Evolutionary conservation across 495 filamentous ascomycete genomes (phyloP).

Genomic region (Aspergillus coremiiformis): DNA sequence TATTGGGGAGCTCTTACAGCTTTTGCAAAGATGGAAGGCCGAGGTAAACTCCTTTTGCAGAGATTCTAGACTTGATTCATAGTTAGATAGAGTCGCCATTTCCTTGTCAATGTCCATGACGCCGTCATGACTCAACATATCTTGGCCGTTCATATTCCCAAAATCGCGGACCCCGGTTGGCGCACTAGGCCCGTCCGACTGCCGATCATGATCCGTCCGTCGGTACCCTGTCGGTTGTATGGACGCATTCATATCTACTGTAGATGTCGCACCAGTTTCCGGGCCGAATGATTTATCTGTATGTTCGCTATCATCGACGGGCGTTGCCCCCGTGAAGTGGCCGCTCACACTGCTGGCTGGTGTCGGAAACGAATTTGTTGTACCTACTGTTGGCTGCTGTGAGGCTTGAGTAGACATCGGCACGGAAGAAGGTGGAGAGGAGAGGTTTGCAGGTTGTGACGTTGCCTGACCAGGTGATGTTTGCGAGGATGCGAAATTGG

Average conservation of each 20-base stretch:
- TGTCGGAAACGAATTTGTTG: conserved; percentile 40
- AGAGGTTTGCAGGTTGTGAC: conserved; percentile 32
- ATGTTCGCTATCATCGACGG: conserved; percentile 28
- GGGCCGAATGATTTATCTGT: conserved; percentile 24
- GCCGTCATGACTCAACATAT: conserved; percentile 16
- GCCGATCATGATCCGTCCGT: conserved; percentile 35
- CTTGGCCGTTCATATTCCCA: conserved; percentile 12
- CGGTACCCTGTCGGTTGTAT: conserved; percentile 26
- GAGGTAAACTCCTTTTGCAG: conserved; percentile 40
- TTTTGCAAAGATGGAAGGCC: conserved; percentile 47
- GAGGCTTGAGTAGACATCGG: conserved; percentile 43
- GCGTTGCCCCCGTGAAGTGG: conserved; percentile 22
- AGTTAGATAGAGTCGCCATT: conserved; percentile 9
- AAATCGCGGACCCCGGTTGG: conserved; percentile 23
- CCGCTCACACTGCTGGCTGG: conserved; percentile 42
- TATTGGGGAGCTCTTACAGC: conserved; percentile 41
- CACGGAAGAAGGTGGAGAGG: conserved; percentile 39
- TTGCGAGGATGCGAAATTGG: conserved; percentile 39
- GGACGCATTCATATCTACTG: conserved; percentile 13
- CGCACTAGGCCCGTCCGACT: conserved; percentile 9
- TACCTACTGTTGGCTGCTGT: conserved; percentile 36
- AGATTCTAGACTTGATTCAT: conserved; percentile 33
- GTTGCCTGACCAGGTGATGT: conserved; percentile 41
- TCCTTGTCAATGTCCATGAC: conserved; percentile 37
- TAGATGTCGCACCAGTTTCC: conserved; percentile 7